Base-by-base conservation (phyloP, 169 alveolate genomes). In the Plasmodium cynomolgi region DNA sequence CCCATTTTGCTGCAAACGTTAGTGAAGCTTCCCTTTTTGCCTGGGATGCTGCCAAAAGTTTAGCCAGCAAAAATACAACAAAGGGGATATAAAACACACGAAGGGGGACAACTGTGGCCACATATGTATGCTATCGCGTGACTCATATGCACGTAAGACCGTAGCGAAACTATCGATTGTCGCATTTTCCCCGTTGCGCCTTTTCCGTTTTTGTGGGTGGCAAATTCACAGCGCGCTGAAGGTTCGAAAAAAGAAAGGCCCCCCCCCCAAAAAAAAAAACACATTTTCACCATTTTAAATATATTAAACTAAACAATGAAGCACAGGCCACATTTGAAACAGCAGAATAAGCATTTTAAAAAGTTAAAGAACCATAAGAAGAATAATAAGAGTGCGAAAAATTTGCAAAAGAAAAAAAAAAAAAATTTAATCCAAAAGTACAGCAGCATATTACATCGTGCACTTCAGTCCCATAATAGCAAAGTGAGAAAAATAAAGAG, bases 261-360 rank as follows among this genome's bases (percentile, higher is more conserved):
- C 41, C 5, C 0, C 11, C 33, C 41, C 5, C 0, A 37, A 74
- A 74, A 85, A 75, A 54, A 23, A 75, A 41, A 84, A 84, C 13
- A 84, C 29, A 34, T 39, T 73, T 29, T 73, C 56, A 23, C 41
- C 37, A 41, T 34, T 72, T 41, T 58, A 68, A 56, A 50, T 50
- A 50, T 17, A 50, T 15, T 50, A 50, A 37, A 84, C 58, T 31
- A 34, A 84, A 86, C 74, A 90, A 90, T 90, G 94, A 79, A 79
- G 47, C 94, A 90, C 74, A 58, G 85, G 26, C 34, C 94, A 23
- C 94, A 90, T 33, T 81, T 90, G 56, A 90, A 90, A 34, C 94
- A 90, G 37, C 54, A 80, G 39, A 90, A 90, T 34, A 90, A 90
- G 73, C 91, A 41, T 29, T 90, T 81, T 81, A 90, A 90, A 74